Evolutionary conservation across 148 eudicot species (phyloP), one percentile per base, ranked within the genome.

Genomic region (Camellia japonica): DNA sequence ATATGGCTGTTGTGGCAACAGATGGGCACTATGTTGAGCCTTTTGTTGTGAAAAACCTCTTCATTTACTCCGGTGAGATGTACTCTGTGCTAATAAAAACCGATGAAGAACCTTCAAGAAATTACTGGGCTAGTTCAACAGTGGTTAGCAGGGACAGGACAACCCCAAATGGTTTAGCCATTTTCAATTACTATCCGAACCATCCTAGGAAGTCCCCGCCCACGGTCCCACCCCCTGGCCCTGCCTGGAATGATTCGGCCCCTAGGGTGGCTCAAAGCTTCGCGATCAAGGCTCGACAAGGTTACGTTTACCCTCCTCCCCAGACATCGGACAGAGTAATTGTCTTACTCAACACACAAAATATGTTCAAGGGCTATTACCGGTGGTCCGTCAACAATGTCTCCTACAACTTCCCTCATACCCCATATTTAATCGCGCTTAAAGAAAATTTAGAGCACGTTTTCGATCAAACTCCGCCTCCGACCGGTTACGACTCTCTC

Each of bases 61-160:
- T 89, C 84, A 89, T 94, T 62, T 94, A 94, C 84, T 93, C 95
- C 0, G 98, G 98, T 3, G 98, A 94, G 82, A 90, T 95, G 1
- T 94, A 94, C 79, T 94, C 97, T 0, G 98, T 94, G 59, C 64
- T 93, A 18, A 65, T 94, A 3, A 93, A 59, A 54, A 93, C 97
- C 4, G 79, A 94, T 78, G 92, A 90, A 81, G 85, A 88, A 73
- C 90, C 97, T 6, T 79, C 93, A 7, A 83, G 93, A 65, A 94
- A 93, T 74, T 94, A 94, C 66, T 94, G 97, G 98, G 83, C 74
- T 7, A 87, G 82, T 68, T 55, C 87, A 3, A 87, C 90, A 70
- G 82, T 93, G 42, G 98, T 95, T 13, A 79, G 90, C 71, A 79
- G 98, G 3, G 71, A 62, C 63, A 92, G 84, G 62, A 76, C 66